Base-by-base conservation (phyloP, 139 green algal species). In the Tetraselmis striata region DNA sequence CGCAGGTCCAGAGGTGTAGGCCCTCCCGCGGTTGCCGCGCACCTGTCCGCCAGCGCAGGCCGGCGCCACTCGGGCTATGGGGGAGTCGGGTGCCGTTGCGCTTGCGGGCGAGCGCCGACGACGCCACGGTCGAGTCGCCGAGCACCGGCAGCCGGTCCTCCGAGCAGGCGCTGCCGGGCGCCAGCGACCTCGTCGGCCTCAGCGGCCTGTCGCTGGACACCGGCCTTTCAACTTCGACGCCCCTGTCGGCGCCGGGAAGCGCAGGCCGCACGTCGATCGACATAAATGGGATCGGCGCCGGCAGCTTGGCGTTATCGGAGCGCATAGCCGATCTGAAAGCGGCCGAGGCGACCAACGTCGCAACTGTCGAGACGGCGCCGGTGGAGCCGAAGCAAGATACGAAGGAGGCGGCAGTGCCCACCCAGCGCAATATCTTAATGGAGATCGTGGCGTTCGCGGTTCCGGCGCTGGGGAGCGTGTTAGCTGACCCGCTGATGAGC, bases 401-500 rank as follows among this genome's bases (percentile, higher is more conserved):
- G 45, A 18, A 67, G 18, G 45, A 25, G 5, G 45, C 45, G 5
- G 11, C 11, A 18, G 11, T 25, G 18, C 45, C 45, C 5, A 67
- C 45, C 5, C 23, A 77, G 74, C 26, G 74, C 74, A 77, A 77
- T 2, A 28, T 77, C 83, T 28, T 90, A 59, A 26, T 82, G 77
- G 59, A 84, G 75, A 77, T 91, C 32, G 67, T 90, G 59, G 29
- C 28, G 25, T 83, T 91, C 45, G 85, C 88, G 18, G 59, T 92
- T 0, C 90, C 91, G 24, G 91, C 90, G 1, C 32, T 94, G 32
- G 91, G 88, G 23, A 82, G 85, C 59, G 85, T 93, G 2, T 75
- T 95, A 2, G 86, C 89, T 23, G 92, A 95, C 82, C 92, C 92
- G 0, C 79, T 95, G 26, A 93, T 93, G 85, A 90, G 77, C n/a